Evolutionary conservation across 1,139 yeast species (phyloP), one percentile per base, ranked within the genome.

Genomic region (Debaryomyces subglobosus): DNA sequence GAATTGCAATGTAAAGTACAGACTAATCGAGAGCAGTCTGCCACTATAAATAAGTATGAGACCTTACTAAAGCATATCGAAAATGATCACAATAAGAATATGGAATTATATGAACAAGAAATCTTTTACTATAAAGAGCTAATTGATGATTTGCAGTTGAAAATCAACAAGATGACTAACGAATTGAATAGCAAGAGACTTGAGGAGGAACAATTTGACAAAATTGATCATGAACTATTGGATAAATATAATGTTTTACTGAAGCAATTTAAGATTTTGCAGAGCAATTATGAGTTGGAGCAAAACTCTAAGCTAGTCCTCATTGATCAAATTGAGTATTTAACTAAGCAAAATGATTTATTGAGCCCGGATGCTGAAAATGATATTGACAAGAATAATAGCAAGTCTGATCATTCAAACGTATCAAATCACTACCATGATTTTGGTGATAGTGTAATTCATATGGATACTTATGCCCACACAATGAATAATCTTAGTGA

Each of bases 241-340:
- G 62, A 60, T 9, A 69, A 65, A 52, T 72, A 69, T 58, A 60
- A 65, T 46, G 63, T 67, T 46, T 57, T 76, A 34, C 49, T 66
- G 39, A 73, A 64, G 53, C 76, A 68, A 60, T 77, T 56, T 64
- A 72, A 59, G 58, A 69, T 68, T 18, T 71, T 67, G 47, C 71
- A 65, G 62, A 74, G 72, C 58, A 72, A 71, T 58, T 78, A 56
- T 56, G 79, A 68, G 62, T 64, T 81, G 30, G 81, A 78, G 58
- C 72, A 73, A 51, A 81, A 77, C 53, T 77, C 80, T 48, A 81
- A 80, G 53, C 63, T 78, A 52, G 69, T 78, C 38, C 72, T 81
- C 46, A 78, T 81, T 50, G 84, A 80, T 55, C 84, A 81, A 63
- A 69, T 81, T 39, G 86, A 81, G 57, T 67, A 65, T 56, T 66